These are phyloP conservation scores for Clathrus columnatus DNA, from an alignment of 768 basidiomycete genomes.

Conservation along the genomic window DNA sequence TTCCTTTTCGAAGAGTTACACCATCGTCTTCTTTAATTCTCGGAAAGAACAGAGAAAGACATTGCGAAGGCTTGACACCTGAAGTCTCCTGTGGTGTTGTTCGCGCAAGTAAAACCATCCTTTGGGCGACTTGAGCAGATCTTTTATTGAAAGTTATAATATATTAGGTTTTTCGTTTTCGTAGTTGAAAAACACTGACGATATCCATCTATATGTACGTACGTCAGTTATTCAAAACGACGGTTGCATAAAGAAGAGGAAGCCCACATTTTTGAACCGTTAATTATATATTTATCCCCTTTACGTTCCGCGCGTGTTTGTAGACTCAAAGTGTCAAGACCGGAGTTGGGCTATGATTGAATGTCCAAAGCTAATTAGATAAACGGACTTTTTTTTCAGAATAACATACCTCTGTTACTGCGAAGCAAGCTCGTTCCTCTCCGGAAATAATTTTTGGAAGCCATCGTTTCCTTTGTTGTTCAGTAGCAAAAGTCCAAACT, in stretches of 20 bases:
- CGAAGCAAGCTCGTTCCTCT: slow-evolving; percentile 14
- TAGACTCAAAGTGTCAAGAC: slow-evolving; percentile 15
- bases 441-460: slow-evolving; percentile 14
- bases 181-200: not conserved
- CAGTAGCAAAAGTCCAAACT: slow-evolving; percentile 11
- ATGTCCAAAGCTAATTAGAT: no score
- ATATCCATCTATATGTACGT: slow-evolving; percentile 9
- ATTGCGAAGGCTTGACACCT: slow-evolving; percentile 6
- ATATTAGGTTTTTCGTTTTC: no score
- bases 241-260: not conserved
- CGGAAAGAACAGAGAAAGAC: slow-evolving; percentile 15
- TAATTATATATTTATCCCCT: slow-evolving; percentile 14
- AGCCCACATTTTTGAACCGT: slow-evolving; percentile 13
- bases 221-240: not conserved
- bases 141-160: not conserved
- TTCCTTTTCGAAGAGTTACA: slow-evolving; percentile 1
- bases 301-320: slow-evolving; percentile 12
- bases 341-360: slow-evolving; percentile 12
- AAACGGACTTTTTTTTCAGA: no score
- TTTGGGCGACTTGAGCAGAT: slow-evolving; percentile 13
- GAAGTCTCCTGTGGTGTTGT: slow-evolving; percentile 6
- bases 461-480: slow-evolving; percentile 9
- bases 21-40: slow-evolving; percentile 11
- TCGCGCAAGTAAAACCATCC: slow-evolving; percentile 15
- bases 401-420: slow-evolving; percentile 15